Conservation (phyloP, 805 yeast genomes). For the Geotrichum ghanense region DNA sequence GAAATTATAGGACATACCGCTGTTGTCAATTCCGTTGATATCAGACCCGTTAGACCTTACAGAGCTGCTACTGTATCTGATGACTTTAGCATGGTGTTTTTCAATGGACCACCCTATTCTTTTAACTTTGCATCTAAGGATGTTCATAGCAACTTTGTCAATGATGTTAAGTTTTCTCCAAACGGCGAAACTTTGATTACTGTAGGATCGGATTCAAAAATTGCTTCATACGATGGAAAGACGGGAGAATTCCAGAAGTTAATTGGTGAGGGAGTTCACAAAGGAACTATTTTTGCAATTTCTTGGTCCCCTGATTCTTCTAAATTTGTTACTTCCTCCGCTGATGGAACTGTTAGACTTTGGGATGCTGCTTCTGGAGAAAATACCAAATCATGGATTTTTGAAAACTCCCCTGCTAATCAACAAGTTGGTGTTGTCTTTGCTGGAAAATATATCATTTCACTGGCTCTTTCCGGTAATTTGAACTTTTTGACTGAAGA, state of each 20-base stretch:
- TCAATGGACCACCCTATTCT: constrained; percentile 89
- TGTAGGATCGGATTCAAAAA: constrained; percentile 75
- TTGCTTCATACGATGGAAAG: constrained; percentile 76
- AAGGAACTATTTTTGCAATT: constrained; percentile 72
- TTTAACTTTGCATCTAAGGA: constrained; percentile 63
- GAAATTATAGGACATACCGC: constrained; percentile 90
- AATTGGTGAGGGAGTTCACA: constrained; percentile 34
- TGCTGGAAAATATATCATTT: constrained; percentile 47
- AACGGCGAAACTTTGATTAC: constrained; percentile 65
- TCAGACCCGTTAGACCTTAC: constrained; percentile 80
- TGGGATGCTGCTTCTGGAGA: constrained; percentile 32
- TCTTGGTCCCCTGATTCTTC: constrained; percentile 51
- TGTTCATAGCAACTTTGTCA: constrained; percentile 64
- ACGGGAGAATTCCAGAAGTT: constrained; percentile 61
- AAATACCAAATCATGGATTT: constrained; percentile 38
- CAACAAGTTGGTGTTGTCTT: constrained; percentile 77
- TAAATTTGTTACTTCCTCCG: constrained; percentile 67
- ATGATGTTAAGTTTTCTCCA: constrained; percentile 74
- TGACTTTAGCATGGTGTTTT: constrained; percentile 75
- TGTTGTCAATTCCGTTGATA: constrained; percentile 70
- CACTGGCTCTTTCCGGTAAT: constrained; percentile 63
- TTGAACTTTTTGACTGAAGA: constrained; percentile 44
- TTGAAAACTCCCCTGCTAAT: constrained; percentile 37
- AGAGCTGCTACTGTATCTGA: constrained; percentile 89
- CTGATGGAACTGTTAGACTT: constrained; percentile 63